These are phyloP conservation scores for Termitomyces sp. DNA, from an alignment of 768 basidiomycete genomes.

Conservation along the genomic window DNA sequence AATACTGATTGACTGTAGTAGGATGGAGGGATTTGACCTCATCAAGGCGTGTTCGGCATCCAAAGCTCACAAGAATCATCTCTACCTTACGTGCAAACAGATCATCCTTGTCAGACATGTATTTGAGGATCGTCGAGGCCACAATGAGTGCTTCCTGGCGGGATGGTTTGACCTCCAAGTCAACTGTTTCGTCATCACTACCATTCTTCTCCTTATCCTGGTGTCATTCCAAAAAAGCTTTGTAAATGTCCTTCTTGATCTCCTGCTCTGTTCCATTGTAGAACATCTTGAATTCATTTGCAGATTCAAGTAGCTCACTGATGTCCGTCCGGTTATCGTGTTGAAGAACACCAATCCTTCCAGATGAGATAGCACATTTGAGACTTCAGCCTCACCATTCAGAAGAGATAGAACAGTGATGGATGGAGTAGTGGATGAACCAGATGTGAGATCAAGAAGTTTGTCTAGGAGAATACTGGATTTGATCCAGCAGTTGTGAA, in stretches of 20 bases:
- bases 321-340: constrained; percentile 2
- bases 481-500: constrained; percentile 8
- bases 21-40: background rate
- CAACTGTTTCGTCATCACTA: background rate
- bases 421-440: constrained; percentile 3
- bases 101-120: constrained; percentile 16
- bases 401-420: constrained; percentile 19
- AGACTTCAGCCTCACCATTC: constrained; percentile 5
- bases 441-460: constrained; percentile 3
- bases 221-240: background rate
- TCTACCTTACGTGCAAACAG: constrained; percentile 19
- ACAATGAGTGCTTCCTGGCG: constrained; percentile 17
- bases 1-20: background rate
- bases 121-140: constrained; percentile 15
- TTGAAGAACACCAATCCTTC: constrained; percentile 6
- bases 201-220: background rate
- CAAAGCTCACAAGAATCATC: constrained; percentile 16
- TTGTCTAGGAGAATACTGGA: constrained; percentile 19
- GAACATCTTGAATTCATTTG: background rate
- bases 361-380: background rate
- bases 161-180: constrained; percentile 8
- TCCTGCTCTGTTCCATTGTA: background rate
- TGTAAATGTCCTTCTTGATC: constrained; percentile 3
- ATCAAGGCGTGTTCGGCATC: constrained; percentile 8
- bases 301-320: constrained; percentile 4